Percentiles rank a stretch among this genome's conserved stretches.
phyloP scores from a whole-genome alignment of 2,329 filamentous ascomycete species.

The Talaromyces atroroseus region DNA sequence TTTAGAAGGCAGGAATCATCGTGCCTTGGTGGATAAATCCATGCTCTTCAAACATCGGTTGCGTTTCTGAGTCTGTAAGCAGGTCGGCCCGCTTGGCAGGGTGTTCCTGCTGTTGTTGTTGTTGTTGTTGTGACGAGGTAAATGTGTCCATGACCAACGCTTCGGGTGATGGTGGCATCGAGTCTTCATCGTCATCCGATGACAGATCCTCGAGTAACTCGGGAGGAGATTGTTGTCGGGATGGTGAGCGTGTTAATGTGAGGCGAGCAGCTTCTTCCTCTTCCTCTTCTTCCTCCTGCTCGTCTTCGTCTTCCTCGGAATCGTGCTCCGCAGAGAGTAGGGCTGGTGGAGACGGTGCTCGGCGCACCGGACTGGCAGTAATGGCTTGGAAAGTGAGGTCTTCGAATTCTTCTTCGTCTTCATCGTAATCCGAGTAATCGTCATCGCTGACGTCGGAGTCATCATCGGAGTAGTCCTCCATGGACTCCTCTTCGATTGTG shows the following conservation, averaged over 20 bases:
- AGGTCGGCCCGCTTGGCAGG: slow-evolving; percentile 16
- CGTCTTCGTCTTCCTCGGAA: slow-evolving; percentile 54
- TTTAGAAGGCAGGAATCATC: slow-evolving; percentile 47
- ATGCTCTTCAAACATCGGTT: slow-evolving; percentile 41
- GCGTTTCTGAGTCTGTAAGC: slow-evolving; percentile 31
- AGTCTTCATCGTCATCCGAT: slow-evolving; percentile 62
- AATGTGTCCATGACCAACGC: slow-evolving; percentile 54
- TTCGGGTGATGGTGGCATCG: slow-evolving; percentile 65
- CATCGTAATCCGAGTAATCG: slow-evolving; percentile 42
- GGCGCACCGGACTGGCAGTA: slow-evolving; percentile 18
- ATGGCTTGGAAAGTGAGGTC: slow-evolving; percentile 16
- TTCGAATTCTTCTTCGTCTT: slow-evolving; percentile 17
- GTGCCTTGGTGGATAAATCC: slow-evolving; percentile 43
- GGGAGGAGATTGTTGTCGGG: slow-evolving; percentile 61
- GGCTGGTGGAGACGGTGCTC: slow-evolving; percentile 28
- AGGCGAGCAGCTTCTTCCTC: slow-evolving; percentile 57
- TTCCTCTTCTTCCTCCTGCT: slow-evolving; percentile 57
- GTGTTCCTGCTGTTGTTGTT: slow-evolving; percentile 39
- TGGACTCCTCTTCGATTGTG: slow-evolving; percentile 64
- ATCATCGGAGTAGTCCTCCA: slow-evolving; percentile 64
- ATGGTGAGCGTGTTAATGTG: slow-evolving; percentile 62
- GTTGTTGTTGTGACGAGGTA: slow-evolving; percentile 42
- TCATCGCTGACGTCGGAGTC: slow-evolving; percentile 53
- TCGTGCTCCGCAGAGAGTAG: slow-evolving; percentile 38
- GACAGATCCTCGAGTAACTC: slow-evolving; percentile 68